Evolutionary conservation across 169 alveolate species (phyloP).

Genomic region (Eimeria tenella): DNA sequence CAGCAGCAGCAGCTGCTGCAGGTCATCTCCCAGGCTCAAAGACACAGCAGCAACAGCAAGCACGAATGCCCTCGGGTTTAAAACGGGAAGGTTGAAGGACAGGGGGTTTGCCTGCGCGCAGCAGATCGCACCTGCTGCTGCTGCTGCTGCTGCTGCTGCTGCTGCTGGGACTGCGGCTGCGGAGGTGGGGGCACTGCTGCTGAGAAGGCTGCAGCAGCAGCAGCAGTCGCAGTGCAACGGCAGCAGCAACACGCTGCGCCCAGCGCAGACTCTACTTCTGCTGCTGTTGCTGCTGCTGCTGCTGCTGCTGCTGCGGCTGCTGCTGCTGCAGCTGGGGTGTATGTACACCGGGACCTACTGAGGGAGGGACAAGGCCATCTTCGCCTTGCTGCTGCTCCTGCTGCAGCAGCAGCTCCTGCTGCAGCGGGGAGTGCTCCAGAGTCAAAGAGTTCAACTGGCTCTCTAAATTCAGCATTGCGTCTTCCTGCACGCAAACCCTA

Average conservation of each 20-base stretch:
- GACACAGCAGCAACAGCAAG: conserved; percentile 61
- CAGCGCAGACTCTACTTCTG: too few relatives aligned
- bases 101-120: not conserved
- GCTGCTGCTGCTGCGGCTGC: not conserved
- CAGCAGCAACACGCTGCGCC: too few relatives aligned
- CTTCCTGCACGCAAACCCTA: not conserved
- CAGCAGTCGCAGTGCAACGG: not conserved
- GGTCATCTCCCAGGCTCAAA: conserved; percentile 20
- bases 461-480: not conserved
- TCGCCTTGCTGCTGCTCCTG: conserved; percentile 4
- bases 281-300: too few relatives aligned
- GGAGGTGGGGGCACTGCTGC: not conserved
- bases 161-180: not conserved
- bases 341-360: not conserved
- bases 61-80: conserved; percentile 73
- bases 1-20: conserved; percentile 12
- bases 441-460: not conserved
- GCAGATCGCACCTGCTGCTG: not conserved
- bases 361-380: conserved; percentile 26
- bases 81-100: conserved; percentile 69
- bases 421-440: not conserved
- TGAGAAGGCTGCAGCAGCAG: not conserved
- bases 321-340: not conserved
- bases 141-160: conserved; percentile 27
- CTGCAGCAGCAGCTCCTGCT: conserved; percentile 6